These are phyloP conservation scores for Maudiozyma saulgeensis DNA, from an alignment of 805 yeast genomes.

Conservation along the genomic window DNA sequence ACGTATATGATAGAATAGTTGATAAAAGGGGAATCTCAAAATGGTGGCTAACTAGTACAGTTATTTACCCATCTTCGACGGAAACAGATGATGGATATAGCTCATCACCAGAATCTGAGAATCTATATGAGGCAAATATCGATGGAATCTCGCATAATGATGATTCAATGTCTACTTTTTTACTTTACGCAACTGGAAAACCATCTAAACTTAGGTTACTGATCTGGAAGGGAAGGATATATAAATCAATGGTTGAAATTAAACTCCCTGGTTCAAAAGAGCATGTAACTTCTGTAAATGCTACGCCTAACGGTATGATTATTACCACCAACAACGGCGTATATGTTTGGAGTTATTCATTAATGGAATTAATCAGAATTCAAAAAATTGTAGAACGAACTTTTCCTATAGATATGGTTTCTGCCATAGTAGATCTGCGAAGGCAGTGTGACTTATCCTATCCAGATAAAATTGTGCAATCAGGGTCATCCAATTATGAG, in stretches of 20 bases:
- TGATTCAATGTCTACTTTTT: slow-evolving; percentile 10
- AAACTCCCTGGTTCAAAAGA: slow-evolving; percentile 14
- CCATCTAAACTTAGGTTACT: slow-evolving; percentile 17
- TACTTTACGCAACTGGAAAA: slow-evolving; percentile 14
- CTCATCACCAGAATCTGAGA: not conserved
- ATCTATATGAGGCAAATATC: not conserved
- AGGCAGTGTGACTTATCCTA: not conserved
- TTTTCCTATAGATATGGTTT: slow-evolving; percentile 15
- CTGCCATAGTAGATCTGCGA: slow-evolving; percentile 13
- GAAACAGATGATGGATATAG: not conserved
- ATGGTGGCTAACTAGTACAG: slow-evolving; percentile 19
- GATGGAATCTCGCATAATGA: not conserved
- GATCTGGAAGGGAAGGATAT: slow-evolving; percentile 23
- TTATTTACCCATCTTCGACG: not conserved
- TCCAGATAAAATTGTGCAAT: not conserved
- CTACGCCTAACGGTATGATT: slow-evolving; percentile 12
- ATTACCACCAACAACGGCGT: slow-evolving; percentile 16
- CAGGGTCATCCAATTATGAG: slow-evolving; percentile 4
- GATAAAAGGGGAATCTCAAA: slow-evolving; percentile 24
- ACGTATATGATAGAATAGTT: slow-evolving; percentile 24
- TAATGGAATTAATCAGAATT: slow-evolving; percentile 10
- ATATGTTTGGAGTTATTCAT: slow-evolving; percentile 19
- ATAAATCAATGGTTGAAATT: slow-evolving; percentile 19
- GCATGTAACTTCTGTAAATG: slow-evolving; percentile 11
- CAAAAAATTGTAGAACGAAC: slow-evolving; percentile 14